Base-by-base conservation (phyloP, 164 flowering plant species). In the Saururus chinensis region DNA sequence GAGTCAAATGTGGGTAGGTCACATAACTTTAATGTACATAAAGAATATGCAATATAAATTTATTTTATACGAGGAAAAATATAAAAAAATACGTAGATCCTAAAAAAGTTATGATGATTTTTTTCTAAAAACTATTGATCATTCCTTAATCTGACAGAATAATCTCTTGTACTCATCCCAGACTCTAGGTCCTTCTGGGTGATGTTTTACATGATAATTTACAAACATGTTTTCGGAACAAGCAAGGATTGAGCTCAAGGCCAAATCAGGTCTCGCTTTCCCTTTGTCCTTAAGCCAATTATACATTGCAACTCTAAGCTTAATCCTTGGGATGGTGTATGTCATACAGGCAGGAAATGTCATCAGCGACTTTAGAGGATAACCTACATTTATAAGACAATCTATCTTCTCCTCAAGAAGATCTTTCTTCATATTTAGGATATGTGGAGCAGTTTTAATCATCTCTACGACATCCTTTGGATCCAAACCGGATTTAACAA, bases 401-500 rank as follows among this genome's bases (percentile, higher is more conserved):
- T 79, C 79, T 55, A 90, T 76, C 70, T 87, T 90, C 57, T 7
- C 55, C 61, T 73, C 61, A 37, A 88, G 66, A 55, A 77, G 71
- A 41, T 73, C 78, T 65, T 56, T 81, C 9, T 74, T 52, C 59
- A 63, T 79, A 66, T 82, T 83, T 40, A 90, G 76, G 65, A 86
- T 74, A 14, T 74, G 74, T 61, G 97, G 95, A 5, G 79, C 66
- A 21, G 22, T 49, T 76, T 70, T 83, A 17, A 86, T 42, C 84
- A 86, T 86, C 45, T 60, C 25, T 19, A 40, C 17, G 42, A 84
- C 89, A 66, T 71, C 84, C 57, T 82, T 61, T 19, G 48, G 64
- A 53, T 73, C 76, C 63, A 90, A 66, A 17, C 97, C 95, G 51
- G 79, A 72, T 26, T 80, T 68, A 52, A 88, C 82, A n/a, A 86